Base-by-base conservation (phyloP, 768 basidiomycete species). In the Russula olivacea region DNA sequence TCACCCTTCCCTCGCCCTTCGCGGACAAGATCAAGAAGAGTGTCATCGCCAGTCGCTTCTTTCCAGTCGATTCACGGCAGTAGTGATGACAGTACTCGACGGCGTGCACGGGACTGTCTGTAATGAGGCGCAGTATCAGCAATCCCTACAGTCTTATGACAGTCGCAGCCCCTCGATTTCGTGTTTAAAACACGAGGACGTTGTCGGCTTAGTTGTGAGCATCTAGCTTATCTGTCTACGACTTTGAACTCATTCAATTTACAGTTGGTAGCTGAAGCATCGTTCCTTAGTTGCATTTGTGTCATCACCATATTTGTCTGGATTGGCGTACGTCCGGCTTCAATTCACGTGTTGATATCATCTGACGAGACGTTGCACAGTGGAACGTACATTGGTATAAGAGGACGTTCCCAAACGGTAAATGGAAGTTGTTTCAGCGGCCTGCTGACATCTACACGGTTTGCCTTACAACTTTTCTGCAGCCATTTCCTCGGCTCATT, bases 401-500 rank as follows among this genome's bases (percentile, higher is more conserved):
- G 14, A 61, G 8, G 41, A 32, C 10, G 3, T 25, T 50, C 8
- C 50, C 59, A 14, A 17, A 23, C 10, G 60, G 53, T 11, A 48
- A 34, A 5, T 61, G 66, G 66, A 50, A 43, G 25, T 65, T 77
- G 9, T 68, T 79, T 21, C 71, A 69, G 57, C 68, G 71, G 43
- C 77, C 78, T 4, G 70, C 76, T 55, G 78, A 80, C 64, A 68
- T 77, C 8, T 74, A 79, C 53, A 76, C 80, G 74, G 78, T 77
- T 34, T 48, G 69, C 55, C 6, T 32, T 1, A 36, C 10, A 15
- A 21, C 9, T 17, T 34, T 15, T 14, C 21, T 21, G 38, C 3
- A 10, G 14, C 32, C 25, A 41, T 12, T 17, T 36, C 4, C 54
- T 23, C 38, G 15, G 40, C 56, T 63, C 21, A 43, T 40, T 21